These are phyloP conservation scores for Fusarium nygamai DNA, from an alignment of 2,329 filamentous ascomycete species.

Conservation along the genomic window DNA sequence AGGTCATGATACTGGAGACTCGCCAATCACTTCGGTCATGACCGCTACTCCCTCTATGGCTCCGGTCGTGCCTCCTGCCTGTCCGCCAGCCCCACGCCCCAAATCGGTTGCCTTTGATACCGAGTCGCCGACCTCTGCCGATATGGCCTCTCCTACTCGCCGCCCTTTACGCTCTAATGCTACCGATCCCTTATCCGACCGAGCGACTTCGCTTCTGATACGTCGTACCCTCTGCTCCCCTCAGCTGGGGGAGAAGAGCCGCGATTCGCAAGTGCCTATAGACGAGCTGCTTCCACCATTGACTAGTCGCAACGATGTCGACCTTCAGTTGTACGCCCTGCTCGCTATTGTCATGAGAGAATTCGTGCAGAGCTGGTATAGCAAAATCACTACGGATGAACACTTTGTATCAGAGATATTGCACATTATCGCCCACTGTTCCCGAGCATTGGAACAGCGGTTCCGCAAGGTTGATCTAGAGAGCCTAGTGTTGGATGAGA, in stretches of 20 bases:
- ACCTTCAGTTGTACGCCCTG: conserved; percentile 91
- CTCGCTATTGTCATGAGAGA: conserved; percentile 90
- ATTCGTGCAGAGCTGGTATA: conserved; percentile 93
- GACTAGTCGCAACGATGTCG: conserved; percentile 93
- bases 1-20: conserved; percentile 42
- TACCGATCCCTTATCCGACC: conserved; percentile 73
- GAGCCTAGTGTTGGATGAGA: conserved; percentile 84
- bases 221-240: conserved; percentile 86
- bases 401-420: conserved; percentile 88
- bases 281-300: conserved; percentile 88
- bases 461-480: conserved; percentile 85
- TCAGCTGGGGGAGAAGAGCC: conserved; percentile 67
- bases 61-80: conserved; percentile 34
- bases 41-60: conserved; percentile 35
- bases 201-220: conserved; percentile 82
- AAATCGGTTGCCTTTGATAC: conserved; percentile 37
- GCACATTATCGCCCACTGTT: conserved; percentile 92
- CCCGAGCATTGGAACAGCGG: conserved; percentile 85
- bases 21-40: conserved; percentile 42
- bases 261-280: conserved; percentile 64
- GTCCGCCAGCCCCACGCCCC: conserved; percentile 37
- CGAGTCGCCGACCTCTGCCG: conserved; percentile 39
- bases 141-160: conserved; percentile 39
- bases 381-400: conserved; percentile 89
- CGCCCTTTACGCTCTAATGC: conserved; percentile 48